Percentiles rank a stretch among this genome's conserved stretches.
These are phyloP conservation scores for Polytolypa hystricis DNA, from an alignment of 2,329 filamentous ascomycete genomes.

Conservation along the genomic window DNA sequence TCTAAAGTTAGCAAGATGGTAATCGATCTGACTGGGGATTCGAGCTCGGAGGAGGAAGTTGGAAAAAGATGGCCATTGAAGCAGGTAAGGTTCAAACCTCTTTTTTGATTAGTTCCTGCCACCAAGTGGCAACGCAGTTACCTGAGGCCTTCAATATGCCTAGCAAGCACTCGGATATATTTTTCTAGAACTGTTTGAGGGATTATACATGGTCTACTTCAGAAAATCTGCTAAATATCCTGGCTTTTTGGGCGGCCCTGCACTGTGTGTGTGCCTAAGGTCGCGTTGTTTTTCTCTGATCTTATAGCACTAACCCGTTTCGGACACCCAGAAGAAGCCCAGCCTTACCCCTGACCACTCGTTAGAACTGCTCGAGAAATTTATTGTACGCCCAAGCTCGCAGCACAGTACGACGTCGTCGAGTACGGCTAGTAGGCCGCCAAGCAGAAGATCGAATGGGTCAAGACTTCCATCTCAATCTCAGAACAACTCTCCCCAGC, in stretches of 20 bases:
- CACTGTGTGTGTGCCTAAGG: neutral
- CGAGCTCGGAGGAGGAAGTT: constrained; percentile 14
- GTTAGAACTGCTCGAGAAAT: neutral
- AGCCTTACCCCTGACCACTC: neutral
- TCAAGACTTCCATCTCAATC: no score
- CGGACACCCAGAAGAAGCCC: neutral
- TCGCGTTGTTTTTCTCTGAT: neutral
- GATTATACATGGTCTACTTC: neutral
- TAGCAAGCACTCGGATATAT: neutral
- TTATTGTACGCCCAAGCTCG: neutral
- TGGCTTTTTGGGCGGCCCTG: neutral
- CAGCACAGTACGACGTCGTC: neutral
- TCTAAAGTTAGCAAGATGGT: constrained; percentile 13
- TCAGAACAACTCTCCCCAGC: no score
- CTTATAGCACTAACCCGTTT: constrained; percentile 4
- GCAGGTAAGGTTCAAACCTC: neutral
- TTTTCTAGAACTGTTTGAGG: neutral
- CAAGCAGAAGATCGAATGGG: neutral
- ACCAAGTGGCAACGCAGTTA: no score
- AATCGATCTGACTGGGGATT: constrained; percentile 19
- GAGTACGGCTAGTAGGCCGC: neutral
- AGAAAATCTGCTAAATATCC: neutral
- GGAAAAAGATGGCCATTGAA: neutral
- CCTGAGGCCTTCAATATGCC: no score
- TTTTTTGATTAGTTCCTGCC: neutral